These are phyloP conservation scores for Talaromyces thailandensis DNA, from an alignment of 495 filamentous ascomycete genomes.

Conservation along the genomic window DNA sequence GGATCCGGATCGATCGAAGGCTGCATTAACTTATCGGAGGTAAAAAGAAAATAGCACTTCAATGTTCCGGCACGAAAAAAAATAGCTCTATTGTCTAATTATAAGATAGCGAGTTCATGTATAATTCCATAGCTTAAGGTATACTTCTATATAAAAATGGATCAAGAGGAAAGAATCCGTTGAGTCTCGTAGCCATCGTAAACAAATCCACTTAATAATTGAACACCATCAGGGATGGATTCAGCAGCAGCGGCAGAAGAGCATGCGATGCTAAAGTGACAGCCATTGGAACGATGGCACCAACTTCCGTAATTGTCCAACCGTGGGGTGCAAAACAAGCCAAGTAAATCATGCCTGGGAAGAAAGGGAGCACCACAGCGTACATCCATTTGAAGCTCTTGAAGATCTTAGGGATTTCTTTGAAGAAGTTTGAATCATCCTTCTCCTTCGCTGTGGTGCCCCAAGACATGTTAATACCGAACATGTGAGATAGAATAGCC, in stretches of 20 bases:
- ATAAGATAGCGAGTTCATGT: neutral
- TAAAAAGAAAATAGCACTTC: neutral
- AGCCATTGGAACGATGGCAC: constrained; percentile 73
- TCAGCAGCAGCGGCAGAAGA: constrained; percentile 62
- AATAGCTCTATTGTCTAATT: neutral
- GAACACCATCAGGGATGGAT: constrained; percentile 76
- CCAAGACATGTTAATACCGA: constrained; percentile 40
- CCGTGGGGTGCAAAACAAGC: constrained; percentile 53
- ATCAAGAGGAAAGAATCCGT: neutral
- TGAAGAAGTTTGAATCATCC: constrained; percentile 71
- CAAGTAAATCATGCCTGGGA: constrained; percentile 57
- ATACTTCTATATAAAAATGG: neutral
- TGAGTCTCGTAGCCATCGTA: neutral
- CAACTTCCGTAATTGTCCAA: constrained; percentile 68
- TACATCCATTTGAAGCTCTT: constrained; percentile 73
- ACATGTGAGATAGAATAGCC: constrained; percentile 39
- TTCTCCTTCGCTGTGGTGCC: constrained; percentile 43
- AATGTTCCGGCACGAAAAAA: no score
- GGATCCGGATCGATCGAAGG: neutral
- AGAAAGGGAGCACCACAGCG: constrained; percentile 50
- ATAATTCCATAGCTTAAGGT: neutral
- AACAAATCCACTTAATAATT: constrained; percentile 45
- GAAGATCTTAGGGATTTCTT: constrained; percentile 68
- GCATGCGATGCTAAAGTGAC: constrained; percentile 62
- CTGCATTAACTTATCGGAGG: neutral